Percentiles rank a stretch among this genome's conserved stretches.
These are phyloP conservation scores for Trapa bicornis DNA, from an alignment of 345 rosid species.

Conservation along the genomic window DNA sequence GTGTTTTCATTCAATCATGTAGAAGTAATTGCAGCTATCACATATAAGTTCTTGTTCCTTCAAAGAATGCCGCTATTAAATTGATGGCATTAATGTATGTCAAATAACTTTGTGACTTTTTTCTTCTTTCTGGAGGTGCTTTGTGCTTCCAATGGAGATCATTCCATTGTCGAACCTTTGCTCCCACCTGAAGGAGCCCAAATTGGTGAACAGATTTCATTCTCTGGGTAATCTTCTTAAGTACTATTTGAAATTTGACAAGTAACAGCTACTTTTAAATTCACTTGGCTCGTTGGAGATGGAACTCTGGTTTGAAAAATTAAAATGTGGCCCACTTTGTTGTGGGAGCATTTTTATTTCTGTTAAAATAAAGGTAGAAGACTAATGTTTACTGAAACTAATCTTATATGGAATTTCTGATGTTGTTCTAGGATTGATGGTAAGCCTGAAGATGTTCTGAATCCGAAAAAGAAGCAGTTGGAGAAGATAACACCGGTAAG, in stretches of 20 bases:
- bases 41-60: background rate
- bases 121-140: conserved; percentile 43
- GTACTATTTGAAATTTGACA: conserved; percentile 1
- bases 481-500: conserved; percentile 91
- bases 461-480: conserved; percentile 92
- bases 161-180: conserved; percentile 66
- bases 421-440: conserved; percentile 60
- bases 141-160: conserved; percentile 86
- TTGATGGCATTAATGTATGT: background rate
- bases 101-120: background rate
- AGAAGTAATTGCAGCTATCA: background rate
- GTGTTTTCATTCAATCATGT: too few relatives aligned
- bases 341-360: background rate
- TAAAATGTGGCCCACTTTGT: background rate
- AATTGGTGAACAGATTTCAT: conserved; percentile 59
- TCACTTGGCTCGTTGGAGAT: background rate
- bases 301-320: background rate
- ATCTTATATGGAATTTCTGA: conserved; percentile 1
- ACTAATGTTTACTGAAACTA: background rate
- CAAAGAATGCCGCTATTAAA: background rate
- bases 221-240: conserved; percentile 50
- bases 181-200: conserved; percentile 74
- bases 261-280: background rate
- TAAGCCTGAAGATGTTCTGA: conserved; percentile 87
- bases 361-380: background rate